phyloP scores from a whole-genome alignment of 345 rosid species.

The Geranium brycei region DNA sequence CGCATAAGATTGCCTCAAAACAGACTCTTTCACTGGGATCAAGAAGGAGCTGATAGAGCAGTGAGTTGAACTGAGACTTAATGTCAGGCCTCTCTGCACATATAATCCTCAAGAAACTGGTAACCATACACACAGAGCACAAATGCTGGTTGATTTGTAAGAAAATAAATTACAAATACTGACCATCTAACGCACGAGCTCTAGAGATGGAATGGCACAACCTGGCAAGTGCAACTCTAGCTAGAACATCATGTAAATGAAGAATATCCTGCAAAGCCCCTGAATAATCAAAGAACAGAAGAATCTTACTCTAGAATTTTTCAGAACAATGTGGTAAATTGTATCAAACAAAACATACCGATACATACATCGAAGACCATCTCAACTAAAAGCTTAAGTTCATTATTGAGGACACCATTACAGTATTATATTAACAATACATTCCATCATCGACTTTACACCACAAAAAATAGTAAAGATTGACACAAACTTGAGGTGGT shows the following conservation, averaged over 20 bases:
- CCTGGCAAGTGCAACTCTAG: conserved; percentile 91
- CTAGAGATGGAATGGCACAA: conserved; percentile 76
- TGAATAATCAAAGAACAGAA: conserved; percentile 24
- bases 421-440: no score
- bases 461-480: not conserved
- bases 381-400: no score
- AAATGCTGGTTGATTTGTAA: conserved; percentile 3
- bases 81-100: conserved; percentile 79
- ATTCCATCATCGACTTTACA: not conserved
- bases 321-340: not conserved
- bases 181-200: conserved; percentile 95
- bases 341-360: not conserved
- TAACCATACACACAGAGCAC: conserved; percentile 3
- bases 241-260: conserved; percentile 98
- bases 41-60: conserved; percentile 87
- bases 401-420: no score
- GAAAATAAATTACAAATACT: conserved; percentile 12
- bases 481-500: not conserved
- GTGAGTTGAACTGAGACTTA: conserved; percentile 81
- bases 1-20: conserved; percentile 89
- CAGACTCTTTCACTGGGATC: conserved; percentile 99
- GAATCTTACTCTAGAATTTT: not conserved
- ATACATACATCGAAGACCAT: no score
- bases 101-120: conserved; percentile 11
- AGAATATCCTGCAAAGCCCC: conserved; percentile 98